phyloP scores from a whole-genome alignment of 2,329 filamentous ascomycete species.

The Alternaria panax region DNA sequence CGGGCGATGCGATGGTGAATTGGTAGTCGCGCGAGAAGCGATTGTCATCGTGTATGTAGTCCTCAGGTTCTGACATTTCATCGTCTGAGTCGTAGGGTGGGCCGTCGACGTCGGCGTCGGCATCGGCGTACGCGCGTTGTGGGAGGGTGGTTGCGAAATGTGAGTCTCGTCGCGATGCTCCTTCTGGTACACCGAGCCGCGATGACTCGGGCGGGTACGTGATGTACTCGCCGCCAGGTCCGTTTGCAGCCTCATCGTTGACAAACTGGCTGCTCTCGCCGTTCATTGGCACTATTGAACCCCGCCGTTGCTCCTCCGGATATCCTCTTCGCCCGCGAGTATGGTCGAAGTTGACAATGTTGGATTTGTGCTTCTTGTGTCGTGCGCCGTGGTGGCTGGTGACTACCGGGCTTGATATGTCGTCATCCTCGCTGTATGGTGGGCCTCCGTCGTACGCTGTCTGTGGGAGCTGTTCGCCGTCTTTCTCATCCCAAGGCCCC shows the following conservation, averaged over 20 bases:
- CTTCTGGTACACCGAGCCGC: constrained; percentile 38
- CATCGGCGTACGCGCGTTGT: constrained; percentile 52
- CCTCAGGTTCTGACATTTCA: constrained; percentile 58
- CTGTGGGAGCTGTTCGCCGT: constrained; percentile 74
- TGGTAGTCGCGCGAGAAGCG: constrained; percentile 91
- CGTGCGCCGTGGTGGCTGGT: constrained; percentile 70
- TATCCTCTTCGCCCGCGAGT: constrained; percentile 45
- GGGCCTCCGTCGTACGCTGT: constrained; percentile 83
- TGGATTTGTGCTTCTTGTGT: constrained; percentile 78
- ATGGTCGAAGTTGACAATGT: constrained; percentile 51
- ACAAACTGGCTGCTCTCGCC: constrained; percentile 78
- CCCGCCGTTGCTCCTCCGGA: constrained; percentile 55
- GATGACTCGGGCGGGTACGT: constrained; percentile 71
- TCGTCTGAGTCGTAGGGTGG: constrained; percentile 55
- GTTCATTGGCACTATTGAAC: constrained; percentile 56
- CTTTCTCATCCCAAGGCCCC: constrained; percentile 59
- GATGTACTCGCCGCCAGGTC: constrained; percentile 79
- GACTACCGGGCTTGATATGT: constrained; percentile 86
- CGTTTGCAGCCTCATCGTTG: constrained; percentile 72
- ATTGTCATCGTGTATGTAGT: constrained; percentile 68
- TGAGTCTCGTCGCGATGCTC: constrained; percentile 57
- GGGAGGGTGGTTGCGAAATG: constrained; percentile 61
- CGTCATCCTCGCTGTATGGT: constrained; percentile 94
- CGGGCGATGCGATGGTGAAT: constrained; percentile 92
- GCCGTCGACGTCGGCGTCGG: constrained; percentile 50